phyloP scores from a whole-genome alignment of 1,284 basidiomycete genomes.

The Trichosporon coremiiforme region DNA sequence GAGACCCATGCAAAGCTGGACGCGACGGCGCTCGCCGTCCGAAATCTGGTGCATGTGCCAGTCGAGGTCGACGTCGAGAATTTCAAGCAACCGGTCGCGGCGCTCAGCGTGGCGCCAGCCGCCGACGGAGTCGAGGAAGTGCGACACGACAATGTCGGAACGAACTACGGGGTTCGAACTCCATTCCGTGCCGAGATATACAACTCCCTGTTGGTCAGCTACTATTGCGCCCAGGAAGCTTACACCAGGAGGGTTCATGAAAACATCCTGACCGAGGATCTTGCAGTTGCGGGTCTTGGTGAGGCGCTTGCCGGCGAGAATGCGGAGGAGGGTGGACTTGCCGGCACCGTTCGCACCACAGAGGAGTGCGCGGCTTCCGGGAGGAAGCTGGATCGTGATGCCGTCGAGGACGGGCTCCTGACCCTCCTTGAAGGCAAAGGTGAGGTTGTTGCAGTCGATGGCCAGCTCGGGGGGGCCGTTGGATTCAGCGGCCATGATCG shows the following conservation, averaged over 20 bases:
- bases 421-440: slow-evolving; percentile 63
- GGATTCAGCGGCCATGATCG: slow-evolving; percentile 21
- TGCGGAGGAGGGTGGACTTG: slow-evolving; percentile 91
- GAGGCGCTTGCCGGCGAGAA: slow-evolving; percentile 89
- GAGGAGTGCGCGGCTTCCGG: slow-evolving; percentile 76
- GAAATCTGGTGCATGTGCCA: slow-evolving; percentile 75
- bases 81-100: slow-evolving; percentile 80
- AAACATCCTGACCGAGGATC: slow-evolving; percentile 81
- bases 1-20: slow-evolving; percentile 95
- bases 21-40: slow-evolving; percentile 89
- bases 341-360: slow-evolving; percentile 94
- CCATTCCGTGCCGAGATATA: slow-evolving; percentile 92
- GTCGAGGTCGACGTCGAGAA: slow-evolving; percentile 91
- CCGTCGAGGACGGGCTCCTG: slow-evolving; percentile 62
- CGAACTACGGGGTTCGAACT: slow-evolving; percentile 96
- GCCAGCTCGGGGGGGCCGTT: slow-evolving; percentile 37
- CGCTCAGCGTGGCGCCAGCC: slow-evolving; percentile 91
- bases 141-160: slow-evolving; percentile 81
- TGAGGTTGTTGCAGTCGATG: slow-evolving; percentile 65
- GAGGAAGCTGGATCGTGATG: slow-evolving; percentile 68
- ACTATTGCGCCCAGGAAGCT: slow-evolving; percentile 24
- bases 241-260: slow-evolving; percentile 62
- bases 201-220: slow-evolving; percentile 63
- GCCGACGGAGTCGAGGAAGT: slow-evolving; percentile 92
- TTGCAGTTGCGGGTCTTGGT: slow-evolving; percentile 68